Conservation (phyloP, 108 stramenopile species). For the Seminavis robusta region DNA sequence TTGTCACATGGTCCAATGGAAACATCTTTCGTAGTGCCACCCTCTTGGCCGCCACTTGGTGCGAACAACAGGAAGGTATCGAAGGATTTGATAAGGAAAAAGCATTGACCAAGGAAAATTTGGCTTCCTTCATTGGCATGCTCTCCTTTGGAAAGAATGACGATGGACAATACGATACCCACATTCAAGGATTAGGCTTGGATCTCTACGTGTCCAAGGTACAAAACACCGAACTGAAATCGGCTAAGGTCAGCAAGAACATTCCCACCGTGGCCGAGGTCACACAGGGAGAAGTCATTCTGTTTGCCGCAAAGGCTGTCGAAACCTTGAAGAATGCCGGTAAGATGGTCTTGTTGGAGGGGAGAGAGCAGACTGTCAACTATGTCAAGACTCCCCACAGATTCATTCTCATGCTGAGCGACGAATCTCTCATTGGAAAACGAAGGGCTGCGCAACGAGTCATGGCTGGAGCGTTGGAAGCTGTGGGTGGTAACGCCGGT, state of each 20-base stretch:
- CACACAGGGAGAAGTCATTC: constrained; percentile 87
- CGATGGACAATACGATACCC: constrained; percentile 56
- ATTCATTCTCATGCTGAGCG: constrained; percentile 68
- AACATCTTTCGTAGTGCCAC: constrained; percentile 86
- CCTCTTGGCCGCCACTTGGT: constrained; percentile 79
- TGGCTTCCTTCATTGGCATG: constrained; percentile 67
- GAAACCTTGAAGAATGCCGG: constrained; percentile 56
- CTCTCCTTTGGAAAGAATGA: constrained; percentile 75
- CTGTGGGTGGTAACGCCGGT: too few species aligned
- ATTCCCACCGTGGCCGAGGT: constrained; percentile 86
- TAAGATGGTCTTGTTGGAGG: constrained; percentile 74
- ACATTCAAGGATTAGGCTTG: constrained; percentile 70
- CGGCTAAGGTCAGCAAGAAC: constrained; percentile 69
- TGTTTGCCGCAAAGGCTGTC: constrained; percentile 72
- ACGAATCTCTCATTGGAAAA: constrained; percentile 78
- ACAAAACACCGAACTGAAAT: constrained; percentile 78
- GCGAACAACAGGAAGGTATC: constrained; percentile 55
- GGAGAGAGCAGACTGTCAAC: constrained; percentile 85
- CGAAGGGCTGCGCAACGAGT: constrained; percentile 84
- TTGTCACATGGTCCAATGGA: constrained; percentile 87
- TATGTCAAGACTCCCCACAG: constrained; percentile 76
- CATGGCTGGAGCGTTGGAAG: constrained; percentile 59
- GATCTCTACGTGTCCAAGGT: constrained; percentile 69
- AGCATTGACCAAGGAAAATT: constrained; percentile 78
- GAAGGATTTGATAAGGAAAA: constrained; percentile 46